Percentiles rank a stretch among this genome's conserved stretches.
These are phyloP conservation scores for Penicillium bovifimosum DNA, from an alignment of 495 filamentous ascomycete species.

Conservation along the genomic window DNA sequence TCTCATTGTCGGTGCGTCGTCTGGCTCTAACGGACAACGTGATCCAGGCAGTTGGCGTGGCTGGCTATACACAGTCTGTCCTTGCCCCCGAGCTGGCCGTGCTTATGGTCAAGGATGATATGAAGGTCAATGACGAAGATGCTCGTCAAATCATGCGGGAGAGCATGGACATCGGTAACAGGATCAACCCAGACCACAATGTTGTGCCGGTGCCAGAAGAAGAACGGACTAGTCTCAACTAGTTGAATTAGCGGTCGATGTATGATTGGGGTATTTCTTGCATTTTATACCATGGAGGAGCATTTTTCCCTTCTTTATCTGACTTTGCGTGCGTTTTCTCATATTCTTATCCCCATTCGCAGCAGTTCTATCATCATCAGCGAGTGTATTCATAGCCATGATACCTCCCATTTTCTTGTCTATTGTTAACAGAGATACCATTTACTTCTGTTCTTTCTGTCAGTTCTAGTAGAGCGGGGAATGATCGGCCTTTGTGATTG, in stretches of 20 bases:
- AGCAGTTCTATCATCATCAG: not conserved
- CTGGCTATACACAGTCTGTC: constrained; percentile 75
- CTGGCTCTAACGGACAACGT: constrained; percentile 61
- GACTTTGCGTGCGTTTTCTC: not conserved
- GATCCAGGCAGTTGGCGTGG: constrained; percentile 62
- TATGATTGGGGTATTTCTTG: not conserved
- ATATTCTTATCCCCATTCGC: not conserved
- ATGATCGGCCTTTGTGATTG: not conserved
- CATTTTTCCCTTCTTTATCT: not conserved
- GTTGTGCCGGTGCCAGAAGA: constrained; percentile 42
- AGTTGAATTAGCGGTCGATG: not conserved
- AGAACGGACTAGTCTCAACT: not conserved
- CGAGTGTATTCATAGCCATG: not conserved
- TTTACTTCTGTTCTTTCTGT: not conserved
- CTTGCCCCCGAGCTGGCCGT: constrained; percentile 81
- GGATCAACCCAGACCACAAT: constrained; percentile 60
- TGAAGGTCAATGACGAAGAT: constrained; percentile 57
- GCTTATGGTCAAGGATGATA: constrained; percentile 77
- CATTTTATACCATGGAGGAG: not conserved
- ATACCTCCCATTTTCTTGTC: not conserved
- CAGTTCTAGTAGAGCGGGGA: not conserved
- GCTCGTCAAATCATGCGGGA: constrained; percentile 67
- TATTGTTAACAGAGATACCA: not conserved
- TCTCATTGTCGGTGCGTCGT: constrained; percentile 57
- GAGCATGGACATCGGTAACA: constrained; percentile 71